Conservation (phyloP, 306 rosid genomes). For the Quercus agrifolia region DNA sequence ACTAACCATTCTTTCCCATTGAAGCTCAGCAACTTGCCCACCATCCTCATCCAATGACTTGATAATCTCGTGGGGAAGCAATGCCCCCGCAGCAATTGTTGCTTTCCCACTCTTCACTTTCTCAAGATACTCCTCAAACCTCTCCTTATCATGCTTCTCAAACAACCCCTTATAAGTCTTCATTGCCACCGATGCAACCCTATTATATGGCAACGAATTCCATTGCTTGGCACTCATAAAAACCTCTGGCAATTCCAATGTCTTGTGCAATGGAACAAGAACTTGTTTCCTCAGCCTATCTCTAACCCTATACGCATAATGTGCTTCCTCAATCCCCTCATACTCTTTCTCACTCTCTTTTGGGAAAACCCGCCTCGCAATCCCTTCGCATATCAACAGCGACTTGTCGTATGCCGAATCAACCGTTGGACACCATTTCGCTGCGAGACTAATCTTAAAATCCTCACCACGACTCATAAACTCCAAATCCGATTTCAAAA, state of each 20-base stretch:
- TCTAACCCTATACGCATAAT: background rate
- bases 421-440: constrained; percentile 12
- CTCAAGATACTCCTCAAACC: constrained; percentile 25
- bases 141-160: constrained; percentile 24
- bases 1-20: constrained; percentile 37
- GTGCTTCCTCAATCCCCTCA: background rate
- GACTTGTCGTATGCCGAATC: constrained; percentile 7
- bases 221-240: constrained; percentile 12
- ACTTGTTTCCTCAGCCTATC: constrained; percentile 7
- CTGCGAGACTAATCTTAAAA: background rate
- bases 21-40: constrained; percentile 32
- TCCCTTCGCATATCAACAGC: constrained; percentile 9
- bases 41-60: background rate
- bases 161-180: constrained; percentile 22
- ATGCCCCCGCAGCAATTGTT: constrained; percentile 39
- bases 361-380: constrained; percentile 14
- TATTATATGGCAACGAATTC: constrained; percentile 14
- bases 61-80: constrained; percentile 44
- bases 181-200: constrained; percentile 43
- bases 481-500: background rate
- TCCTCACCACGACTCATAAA: background rate
- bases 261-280: constrained; percentile 1
- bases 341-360: background rate
- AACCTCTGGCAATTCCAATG: constrained; percentile 13
- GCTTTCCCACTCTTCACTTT: constrained; percentile 27